phyloP scores from a whole-genome alignment of 306 rosid species.

The Lathyrus oleraceus region DNA sequence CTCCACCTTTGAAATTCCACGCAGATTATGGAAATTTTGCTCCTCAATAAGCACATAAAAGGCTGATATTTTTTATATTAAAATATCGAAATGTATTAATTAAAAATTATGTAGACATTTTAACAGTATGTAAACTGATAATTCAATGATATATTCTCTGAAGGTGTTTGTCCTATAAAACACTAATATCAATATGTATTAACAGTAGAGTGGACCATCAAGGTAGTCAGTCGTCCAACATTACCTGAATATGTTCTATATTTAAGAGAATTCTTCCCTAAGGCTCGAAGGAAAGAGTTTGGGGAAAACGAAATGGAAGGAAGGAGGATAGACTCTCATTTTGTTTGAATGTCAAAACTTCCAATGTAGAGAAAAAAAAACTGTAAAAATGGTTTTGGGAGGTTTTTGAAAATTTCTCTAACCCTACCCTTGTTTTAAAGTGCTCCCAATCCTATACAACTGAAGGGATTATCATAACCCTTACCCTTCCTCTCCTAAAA shows the following conservation, averaged over 20 bases:
- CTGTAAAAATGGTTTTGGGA: neutral
- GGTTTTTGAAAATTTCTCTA: neutral
- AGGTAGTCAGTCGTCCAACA: constrained; percentile 7
- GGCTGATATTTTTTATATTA: constrained; percentile 17
- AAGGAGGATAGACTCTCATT: neutral
- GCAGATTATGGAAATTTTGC: constrained; percentile 13
- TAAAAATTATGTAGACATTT: constrained; percentile 11
- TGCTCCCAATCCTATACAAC: neutral
- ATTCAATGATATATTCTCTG: constrained; percentile 1
- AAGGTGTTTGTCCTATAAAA: constrained; percentile 9
- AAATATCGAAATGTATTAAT: neutral
- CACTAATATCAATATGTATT: neutral
- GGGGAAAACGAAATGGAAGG: neutral
- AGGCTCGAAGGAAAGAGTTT: neutral
- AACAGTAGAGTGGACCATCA: constrained; percentile 11
- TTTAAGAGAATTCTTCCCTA: neutral
- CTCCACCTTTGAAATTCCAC: constrained; percentile 15
- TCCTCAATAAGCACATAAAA: constrained; percentile 27
- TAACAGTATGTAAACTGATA: constrained; percentile 7
- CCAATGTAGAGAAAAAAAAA: neutral
- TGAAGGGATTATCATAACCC: neutral
- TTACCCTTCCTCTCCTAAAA: neutral
- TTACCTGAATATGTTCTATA: neutral
- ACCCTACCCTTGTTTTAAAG: neutral
- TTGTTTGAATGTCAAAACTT: neutral